Evolutionary conservation across 192 early-diverging fungal genomes (phyloP), one percentile per base, ranked within the genome.

Genomic region (Paraglomus brasilianum): DNA sequence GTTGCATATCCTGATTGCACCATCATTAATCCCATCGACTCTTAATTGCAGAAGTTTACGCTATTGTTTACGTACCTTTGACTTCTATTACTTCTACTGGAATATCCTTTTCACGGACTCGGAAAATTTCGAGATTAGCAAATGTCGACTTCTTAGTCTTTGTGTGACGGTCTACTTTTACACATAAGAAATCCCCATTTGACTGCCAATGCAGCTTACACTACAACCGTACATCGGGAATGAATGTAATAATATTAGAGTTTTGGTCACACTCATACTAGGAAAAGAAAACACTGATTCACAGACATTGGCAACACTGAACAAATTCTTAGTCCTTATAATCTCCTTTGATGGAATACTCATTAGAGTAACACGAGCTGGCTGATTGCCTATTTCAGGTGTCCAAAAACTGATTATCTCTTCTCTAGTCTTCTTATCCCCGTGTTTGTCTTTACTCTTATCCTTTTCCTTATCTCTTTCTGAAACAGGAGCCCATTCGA

Each of bases 21-120:
- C 30, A 30, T 30, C 30, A 30, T 30, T 1, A 30, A 30, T 30
- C 30, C 30, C 30, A 30, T 30, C 30, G 30, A 30, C 1, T 30
- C 30, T 30, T 30, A 3, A 3, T 30, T 30, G 30, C 30, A 30
- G 3, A 30, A 1, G 30, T 30, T 30, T 3, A 30, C 3, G 30
- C 3, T 30, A 30, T 30, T 30, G 57, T 66, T 74, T 71, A 30
- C 30, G 30, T 89, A 66, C 63, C 93, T 80, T 92, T 91, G 50
- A 98, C 77, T 80, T 99, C 97, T 43, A 97, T 78, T 11, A 95
- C 92, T 70, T 99, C 97, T 22, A 98, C 93, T n/a, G 97, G 97
- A 70, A 98, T 87, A 58, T 92, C 92, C 76, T 90, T 90, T 80
- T 99, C 95, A 68, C 84, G 79, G 5, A 94, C 75, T 57, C 92